A percentile compares a stretch with the other conserved stretches of the same genome.
Conservation (phyloP, 306 rosid genomes). For the Aeschynomene evenia region DNA sequence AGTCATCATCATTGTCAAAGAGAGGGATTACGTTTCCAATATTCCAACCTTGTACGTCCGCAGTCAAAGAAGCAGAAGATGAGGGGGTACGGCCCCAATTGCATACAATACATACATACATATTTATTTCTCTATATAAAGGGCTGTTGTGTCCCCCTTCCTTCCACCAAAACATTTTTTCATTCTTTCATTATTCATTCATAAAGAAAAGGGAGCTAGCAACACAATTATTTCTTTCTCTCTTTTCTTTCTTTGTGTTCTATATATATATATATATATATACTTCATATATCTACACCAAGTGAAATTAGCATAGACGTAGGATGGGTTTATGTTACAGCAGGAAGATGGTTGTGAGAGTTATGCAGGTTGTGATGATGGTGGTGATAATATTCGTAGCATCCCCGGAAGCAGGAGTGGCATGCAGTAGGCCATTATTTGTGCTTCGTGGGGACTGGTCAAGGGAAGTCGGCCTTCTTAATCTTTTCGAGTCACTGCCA, state of each 20-base stretch:
- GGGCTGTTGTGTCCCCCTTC: background rate
- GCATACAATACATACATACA: no score
- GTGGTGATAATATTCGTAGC: background rate
- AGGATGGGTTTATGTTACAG: conserved; percentile 13
- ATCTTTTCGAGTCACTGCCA: no score
- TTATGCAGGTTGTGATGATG: background rate
- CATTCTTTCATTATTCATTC: no score
- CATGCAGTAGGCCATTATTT: background rate
- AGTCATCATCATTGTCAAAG: background rate
- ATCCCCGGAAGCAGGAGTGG: background rate
- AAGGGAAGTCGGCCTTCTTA: background rate
- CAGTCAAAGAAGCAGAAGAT: background rate
- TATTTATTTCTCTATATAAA: conserved; percentile 27
- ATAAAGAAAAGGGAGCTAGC: no score
- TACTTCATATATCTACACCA: no score
- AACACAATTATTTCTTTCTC: background rate
- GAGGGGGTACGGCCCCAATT: background rate
- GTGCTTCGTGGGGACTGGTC: background rate
- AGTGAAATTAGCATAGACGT: no score
- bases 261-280: no score
- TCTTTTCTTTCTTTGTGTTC: background rate
- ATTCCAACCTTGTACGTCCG: background rate
- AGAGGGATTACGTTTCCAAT: background rate
- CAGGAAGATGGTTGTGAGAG: background rate
- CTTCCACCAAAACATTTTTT: background rate